Evolutionary conservation across 169 alveolate species (phyloP).

Genomic region (Cryptosporidium andersoni): DNA sequence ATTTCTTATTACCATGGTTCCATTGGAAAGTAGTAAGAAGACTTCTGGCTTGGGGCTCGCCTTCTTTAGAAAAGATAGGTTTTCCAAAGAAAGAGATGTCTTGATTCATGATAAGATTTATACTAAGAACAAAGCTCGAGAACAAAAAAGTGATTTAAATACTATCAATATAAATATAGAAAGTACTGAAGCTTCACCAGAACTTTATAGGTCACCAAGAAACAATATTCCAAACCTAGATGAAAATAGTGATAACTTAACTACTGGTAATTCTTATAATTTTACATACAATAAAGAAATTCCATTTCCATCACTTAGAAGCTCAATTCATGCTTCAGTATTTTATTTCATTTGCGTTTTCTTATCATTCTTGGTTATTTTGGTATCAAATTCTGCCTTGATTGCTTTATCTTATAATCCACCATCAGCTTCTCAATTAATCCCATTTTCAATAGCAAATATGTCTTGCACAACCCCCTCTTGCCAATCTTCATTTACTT

Average conservation of each 20-base stretch:
- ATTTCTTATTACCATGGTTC: constrained; percentile 55
- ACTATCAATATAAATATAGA: not conserved
- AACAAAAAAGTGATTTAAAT: no score
- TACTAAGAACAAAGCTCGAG: no score
- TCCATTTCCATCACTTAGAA: constrained; percentile 26
- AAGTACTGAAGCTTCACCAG: not conserved
- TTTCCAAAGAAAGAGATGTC: no score
- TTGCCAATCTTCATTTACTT: no score
- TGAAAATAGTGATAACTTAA: no score
- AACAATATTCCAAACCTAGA: no score
- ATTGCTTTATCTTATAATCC: constrained; percentile 46
- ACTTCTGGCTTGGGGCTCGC: no score
- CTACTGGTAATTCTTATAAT: not conserved
- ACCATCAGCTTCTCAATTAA: constrained; percentile 23
- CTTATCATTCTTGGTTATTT: constrained; percentile 46
- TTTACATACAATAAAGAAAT: not conserved
- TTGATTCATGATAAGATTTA: no score
- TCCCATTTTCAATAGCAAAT: not conserved
- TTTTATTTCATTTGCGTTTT: constrained; percentile 28
- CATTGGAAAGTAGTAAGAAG: not conserved
- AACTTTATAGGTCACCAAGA: not conserved
- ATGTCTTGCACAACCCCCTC: no score
- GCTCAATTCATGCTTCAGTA: constrained; percentile 32
- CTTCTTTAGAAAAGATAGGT: no score
- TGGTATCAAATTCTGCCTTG: constrained; percentile 49